These are phyloP conservation scores for Botrytis paeoniae DNA, from an alignment of 2,329 filamentous ascomycete species.

Conservation along the genomic window DNA sequence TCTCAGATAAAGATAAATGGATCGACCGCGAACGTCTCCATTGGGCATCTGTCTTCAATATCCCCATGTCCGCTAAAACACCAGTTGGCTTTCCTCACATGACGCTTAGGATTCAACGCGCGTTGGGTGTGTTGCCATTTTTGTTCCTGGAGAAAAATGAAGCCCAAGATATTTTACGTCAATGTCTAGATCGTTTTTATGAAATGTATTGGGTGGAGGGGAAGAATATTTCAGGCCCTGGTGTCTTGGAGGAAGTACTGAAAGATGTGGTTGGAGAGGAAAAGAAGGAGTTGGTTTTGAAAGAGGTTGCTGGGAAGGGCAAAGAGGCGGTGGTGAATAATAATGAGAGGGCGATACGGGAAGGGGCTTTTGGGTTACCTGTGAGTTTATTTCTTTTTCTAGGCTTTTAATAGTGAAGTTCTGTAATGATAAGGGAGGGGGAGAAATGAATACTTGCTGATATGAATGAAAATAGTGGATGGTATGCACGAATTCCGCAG, in stretches of 20 bases:
- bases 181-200: not conserved
- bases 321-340: not conserved
- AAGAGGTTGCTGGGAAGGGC: not conserved
- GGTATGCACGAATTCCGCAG: not conserved
- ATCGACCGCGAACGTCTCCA: conserved; percentile 51
- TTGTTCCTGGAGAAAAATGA: not conserved
- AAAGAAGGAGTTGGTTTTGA: not conserved
- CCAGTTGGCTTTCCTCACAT: not conserved
- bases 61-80: not conserved
- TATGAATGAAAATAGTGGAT: not conserved
- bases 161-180: not conserved
- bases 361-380: not conserved
- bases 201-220: not conserved
- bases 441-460: not conserved
- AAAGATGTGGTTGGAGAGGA: not conserved
- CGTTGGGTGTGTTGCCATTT: not conserved
- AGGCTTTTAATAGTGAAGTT: too few species aligned
- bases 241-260: not conserved
- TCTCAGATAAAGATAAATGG: conserved; percentile 57
- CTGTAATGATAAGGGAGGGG: not conserved
- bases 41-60: conserved; percentile 42
- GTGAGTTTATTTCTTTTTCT: not conserved
- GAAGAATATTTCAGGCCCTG: not conserved
- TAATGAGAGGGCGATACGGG: not conserved
- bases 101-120: not conserved